A percentile compares a stretch with the other conserved stretches of the same genome.
Conservation (phyloP, 176 grass and related monocot genomes). For the Poa annua region DNA sequence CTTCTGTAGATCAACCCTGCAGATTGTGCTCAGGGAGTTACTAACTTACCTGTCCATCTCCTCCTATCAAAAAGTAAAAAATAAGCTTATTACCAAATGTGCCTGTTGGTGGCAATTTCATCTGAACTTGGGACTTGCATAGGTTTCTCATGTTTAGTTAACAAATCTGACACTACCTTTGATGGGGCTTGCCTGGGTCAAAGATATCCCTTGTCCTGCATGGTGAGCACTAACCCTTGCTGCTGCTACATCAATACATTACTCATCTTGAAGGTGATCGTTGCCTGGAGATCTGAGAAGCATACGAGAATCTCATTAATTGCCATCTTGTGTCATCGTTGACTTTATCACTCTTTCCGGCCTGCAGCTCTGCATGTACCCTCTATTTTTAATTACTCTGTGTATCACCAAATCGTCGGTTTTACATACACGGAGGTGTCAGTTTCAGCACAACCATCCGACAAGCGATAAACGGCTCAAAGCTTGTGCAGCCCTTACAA, state of each 20-base stretch:
- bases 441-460: not conserved
- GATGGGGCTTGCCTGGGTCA: constrained; percentile 23
- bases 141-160: not conserved
- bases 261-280: constrained; percentile 35
- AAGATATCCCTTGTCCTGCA: constrained; percentile 41
- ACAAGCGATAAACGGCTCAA: not conserved
- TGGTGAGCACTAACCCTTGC: constrained; percentile 41
- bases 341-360: constrained; percentile 27
- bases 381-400: too few relatives aligned
- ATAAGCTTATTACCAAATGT: not conserved
- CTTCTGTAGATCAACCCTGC: not conserved
- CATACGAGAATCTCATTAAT: constrained; percentile 50
- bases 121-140: constrained; percentile 33
- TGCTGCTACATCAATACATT: constrained; percentile 43
- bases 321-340: constrained; percentile 38
- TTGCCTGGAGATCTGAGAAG: constrained; percentile 52
- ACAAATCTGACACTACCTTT: constrained; percentile 13
- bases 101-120: constrained; percentile 8
- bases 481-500: not conserved
- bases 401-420: too few relatives aligned
- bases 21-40: constrained; percentile 1
- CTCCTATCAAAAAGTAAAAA: constrained; percentile 12
- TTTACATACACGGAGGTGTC: too few relatives aligned
- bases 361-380: too few relatives aligned
- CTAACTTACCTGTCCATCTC: not conserved